These are phyloP conservation scores for Entophlyctis luteolus DNA, from an alignment of 192 early-diverging fungal species.

Conservation along the genomic window DNA sequence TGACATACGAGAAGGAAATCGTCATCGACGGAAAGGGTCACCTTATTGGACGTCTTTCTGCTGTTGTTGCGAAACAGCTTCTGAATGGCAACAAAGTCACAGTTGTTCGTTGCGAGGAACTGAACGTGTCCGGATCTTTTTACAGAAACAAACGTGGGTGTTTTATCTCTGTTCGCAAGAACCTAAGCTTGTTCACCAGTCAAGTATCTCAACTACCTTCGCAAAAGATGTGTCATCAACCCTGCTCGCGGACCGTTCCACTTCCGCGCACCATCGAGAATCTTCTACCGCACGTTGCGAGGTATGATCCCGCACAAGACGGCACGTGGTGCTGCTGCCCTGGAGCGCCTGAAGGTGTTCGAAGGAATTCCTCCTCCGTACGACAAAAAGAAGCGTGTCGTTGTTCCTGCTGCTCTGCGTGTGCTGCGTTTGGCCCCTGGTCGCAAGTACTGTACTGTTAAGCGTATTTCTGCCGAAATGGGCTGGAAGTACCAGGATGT, in stretches of 20 bases:
- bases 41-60: constrained; percentile 94
- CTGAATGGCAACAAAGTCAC: constrained; percentile 96
- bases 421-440: constrained; percentile 94
- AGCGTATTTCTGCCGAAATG: constrained; percentile 90
- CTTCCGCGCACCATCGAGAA: constrained; percentile 95
- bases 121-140: constrained; percentile 97
- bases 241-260: constrained; percentile 96
- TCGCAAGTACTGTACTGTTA: constrained; percentile 95
- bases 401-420: constrained; percentile 93
- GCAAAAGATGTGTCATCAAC: constrained; percentile 97
- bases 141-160: constrained; percentile 98
- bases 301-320: constrained; percentile 99
- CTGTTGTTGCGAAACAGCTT: constrained; percentile 96
- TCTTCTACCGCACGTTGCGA: constrained; percentile 95
- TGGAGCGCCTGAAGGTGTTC: constrained; percentile 97
- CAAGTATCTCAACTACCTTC: constrained; percentile 92
- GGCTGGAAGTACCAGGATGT: constrained; percentile 99
- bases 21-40: constrained; percentile 99
- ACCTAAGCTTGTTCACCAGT: constrained; percentile 50
- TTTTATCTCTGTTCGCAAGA: not conserved
- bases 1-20: too few species aligned
- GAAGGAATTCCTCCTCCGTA: constrained; percentile 98
- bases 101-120: constrained; percentile 96
- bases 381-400: constrained; percentile 95
- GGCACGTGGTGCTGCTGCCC: constrained; percentile 91